Conservation (phyloP, 2,329 filamentous ascomycete species). For the Cryphonectria carpinicola region DNA sequence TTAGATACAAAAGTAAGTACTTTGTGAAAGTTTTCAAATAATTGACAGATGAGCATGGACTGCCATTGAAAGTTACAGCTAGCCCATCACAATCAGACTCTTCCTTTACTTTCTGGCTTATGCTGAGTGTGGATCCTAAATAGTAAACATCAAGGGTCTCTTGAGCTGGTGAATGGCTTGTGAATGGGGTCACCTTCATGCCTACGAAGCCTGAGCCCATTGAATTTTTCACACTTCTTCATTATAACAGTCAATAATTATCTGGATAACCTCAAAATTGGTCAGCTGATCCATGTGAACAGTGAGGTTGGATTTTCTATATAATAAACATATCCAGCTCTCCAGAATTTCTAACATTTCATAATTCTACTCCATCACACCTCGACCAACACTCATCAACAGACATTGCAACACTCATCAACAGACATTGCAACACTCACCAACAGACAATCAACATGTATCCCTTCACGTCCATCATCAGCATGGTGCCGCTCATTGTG, state of each 20-base stretch:
- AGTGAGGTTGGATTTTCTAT: background rate
- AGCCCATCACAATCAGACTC: background rate
- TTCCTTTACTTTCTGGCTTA: background rate
- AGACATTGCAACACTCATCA: background rate
- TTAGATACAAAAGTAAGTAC: too few species aligned
- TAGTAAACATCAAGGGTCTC: background rate
- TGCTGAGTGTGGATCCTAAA: background rate
- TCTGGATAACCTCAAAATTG: background rate
- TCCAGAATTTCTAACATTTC: background rate
- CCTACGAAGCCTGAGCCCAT: background rate
- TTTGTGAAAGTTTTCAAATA: background rate
- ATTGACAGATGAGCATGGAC: background rate
- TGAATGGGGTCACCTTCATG: background rate
- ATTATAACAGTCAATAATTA: background rate
- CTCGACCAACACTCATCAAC: background rate
- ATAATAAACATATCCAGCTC: background rate
- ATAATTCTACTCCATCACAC: background rate
- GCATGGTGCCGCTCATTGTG: background rate
- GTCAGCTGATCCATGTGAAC: background rate
- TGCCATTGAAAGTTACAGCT: background rate
- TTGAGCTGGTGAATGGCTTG: background rate
- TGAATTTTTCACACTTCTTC: background rate
- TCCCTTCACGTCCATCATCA: background rate
- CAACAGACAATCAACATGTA: background rate
- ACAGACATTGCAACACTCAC: background rate